Evolutionary conservation across 2,329 filamentous ascomycete species (phyloP), one percentile per base, ranked within the genome.

Genomic region (Cordyceps javanica): DNA sequence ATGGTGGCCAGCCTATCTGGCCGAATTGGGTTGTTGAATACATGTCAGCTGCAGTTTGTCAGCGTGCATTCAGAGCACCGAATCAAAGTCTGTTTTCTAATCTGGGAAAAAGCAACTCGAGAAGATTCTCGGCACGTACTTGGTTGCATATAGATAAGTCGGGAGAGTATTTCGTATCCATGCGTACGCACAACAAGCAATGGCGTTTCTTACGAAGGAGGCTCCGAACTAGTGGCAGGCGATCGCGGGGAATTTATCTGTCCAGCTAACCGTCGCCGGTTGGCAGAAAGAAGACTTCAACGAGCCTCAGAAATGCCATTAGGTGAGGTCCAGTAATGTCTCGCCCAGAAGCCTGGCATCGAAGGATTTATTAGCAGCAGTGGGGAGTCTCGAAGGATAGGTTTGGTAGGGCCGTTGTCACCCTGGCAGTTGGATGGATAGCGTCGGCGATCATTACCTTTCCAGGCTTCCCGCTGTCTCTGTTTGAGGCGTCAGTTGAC

Each of bases 1-100:
- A 56, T 25, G 32, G 30, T 19, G 32, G 23, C 54, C 54, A 56
- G 54, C 44, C 54, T 49, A 38, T 49, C 41, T 56, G 54, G 44
- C 54, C 13, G 13, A 56, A 49, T 14, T 49, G 54, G 41, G 42
- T 41, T 32, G 54, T 56, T 32, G 54, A 39, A n/a, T 49, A 28
- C 54, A 56, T 56, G 41, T 46, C 23, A 36, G 28, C 41, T 56
- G 32, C 25, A 39, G n/a, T 4, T 28, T 38, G 30, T 49, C 36
- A 56, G 54, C 32, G 25, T 34, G 13, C 23, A 21, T 30, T 56
- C 54, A 48, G 11, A 30, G 26, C 36, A 42, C 13, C 13, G 11
- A 10, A 13, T 32, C 34, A 5, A 28, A 42, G 23, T 48, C 16
- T 32, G 30, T 26, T 39, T 38, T 16, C 2, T 14, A 30, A 5